A percentile compares a stretch with the other conserved stretches of the same genome.
phyloP scores from a whole-genome alignment of 2,329 filamentous ascomycete species.

The Ophiosphaerella narmari region DNA sequence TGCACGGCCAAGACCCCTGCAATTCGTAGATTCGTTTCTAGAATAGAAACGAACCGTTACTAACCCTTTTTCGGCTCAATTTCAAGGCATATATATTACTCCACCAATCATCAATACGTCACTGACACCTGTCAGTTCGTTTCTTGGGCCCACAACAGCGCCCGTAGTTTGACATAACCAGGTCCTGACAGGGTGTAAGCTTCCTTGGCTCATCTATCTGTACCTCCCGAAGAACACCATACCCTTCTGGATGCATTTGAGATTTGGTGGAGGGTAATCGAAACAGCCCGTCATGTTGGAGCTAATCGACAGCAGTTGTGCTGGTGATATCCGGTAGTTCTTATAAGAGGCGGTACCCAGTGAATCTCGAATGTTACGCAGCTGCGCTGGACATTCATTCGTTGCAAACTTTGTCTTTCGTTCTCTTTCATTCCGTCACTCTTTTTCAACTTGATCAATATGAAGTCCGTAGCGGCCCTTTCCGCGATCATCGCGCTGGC shows the following conservation, averaged over 20 bases:
- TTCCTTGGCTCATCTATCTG: slow-evolving; percentile 24
- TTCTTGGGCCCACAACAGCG: slow-evolving; percentile 7
- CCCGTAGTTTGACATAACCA: slow-evolving; percentile 6
- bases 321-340: no score
- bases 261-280: slow-evolving; percentile 30
- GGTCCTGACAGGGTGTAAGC: slow-evolving; percentile 13
- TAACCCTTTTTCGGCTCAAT: slow-evolving; percentile 13
- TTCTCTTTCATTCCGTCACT: slow-evolving; percentile 27
- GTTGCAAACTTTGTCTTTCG: slow-evolving; percentile 22
- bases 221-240: slow-evolving; percentile 25
- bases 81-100: slow-evolving; percentile 18
- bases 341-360: slow-evolving; percentile 10
- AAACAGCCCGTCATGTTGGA: slow-evolving; percentile 26
- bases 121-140: slow-evolving; percentile 18
- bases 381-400: slow-evolving; percentile 40
- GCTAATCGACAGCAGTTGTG: slow-evolving; percentile 21
- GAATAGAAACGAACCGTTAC: slow-evolving; percentile 11
- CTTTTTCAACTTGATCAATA: slow-evolving; percentile 29
- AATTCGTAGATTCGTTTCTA: slow-evolving; percentile 21
- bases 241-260: slow-evolving; percentile 19
- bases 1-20: slow-evolving; percentile 19
- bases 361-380: slow-evolving; percentile 21
- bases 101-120: slow-evolving; percentile 19
- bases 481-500: slow-evolving; percentile 32
- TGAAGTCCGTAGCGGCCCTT: slow-evolving; percentile 35